Percentiles rank a stretch among this genome's conserved stretches.
Evolutionary conservation across 2,329 filamentous ascomycete genomes (phyloP).

Genomic region (Sporothrix dimorphospora): DNA sequence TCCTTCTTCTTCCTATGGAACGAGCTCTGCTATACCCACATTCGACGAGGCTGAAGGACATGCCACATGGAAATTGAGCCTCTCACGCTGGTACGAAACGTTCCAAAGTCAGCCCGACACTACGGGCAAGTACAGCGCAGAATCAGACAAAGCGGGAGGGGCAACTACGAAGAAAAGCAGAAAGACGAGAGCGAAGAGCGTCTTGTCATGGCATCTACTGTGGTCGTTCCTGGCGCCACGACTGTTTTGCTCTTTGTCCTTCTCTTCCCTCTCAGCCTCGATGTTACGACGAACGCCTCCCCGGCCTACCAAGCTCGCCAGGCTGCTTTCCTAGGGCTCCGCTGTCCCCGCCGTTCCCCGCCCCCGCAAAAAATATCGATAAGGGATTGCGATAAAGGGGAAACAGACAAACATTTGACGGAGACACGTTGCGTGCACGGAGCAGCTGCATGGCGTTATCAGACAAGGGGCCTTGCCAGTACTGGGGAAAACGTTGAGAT

Average conservation of each 20-base stretch:
- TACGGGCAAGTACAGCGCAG: too few relatives aligned
- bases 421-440: too few relatives aligned
- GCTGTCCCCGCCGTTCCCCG: slow-evolving; percentile 24
- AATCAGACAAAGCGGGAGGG: too few relatives aligned
- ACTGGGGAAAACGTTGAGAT: slow-evolving; percentile 1
- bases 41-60: too few relatives aligned
- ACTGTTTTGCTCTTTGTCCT: not conserved
- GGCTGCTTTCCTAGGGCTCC: slow-evolving; percentile 1
- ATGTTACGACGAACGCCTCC: not conserved
- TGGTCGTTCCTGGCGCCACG: not conserved
- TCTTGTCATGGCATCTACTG: not conserved
- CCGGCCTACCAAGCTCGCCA: not conserved
- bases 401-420: too few relatives aligned
- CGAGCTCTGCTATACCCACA: too few relatives aligned
- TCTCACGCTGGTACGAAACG: too few relatives aligned
- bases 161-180: too few relatives aligned
- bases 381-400: not conserved
- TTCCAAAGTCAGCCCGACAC: too few relatives aligned
- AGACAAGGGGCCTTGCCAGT: slow-evolving; percentile 1
- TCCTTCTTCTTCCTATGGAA: too few relatives aligned
- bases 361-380: slow-evolving; percentile 23
- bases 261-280: not conserved
- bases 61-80: too few relatives aligned
- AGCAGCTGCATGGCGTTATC: slow-evolving; percentile 18
- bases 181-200: too few relatives aligned